phyloP scores from a whole-genome alignment of 805 yeast genomes.

The Wickerhamiella nectarea region DNA sequence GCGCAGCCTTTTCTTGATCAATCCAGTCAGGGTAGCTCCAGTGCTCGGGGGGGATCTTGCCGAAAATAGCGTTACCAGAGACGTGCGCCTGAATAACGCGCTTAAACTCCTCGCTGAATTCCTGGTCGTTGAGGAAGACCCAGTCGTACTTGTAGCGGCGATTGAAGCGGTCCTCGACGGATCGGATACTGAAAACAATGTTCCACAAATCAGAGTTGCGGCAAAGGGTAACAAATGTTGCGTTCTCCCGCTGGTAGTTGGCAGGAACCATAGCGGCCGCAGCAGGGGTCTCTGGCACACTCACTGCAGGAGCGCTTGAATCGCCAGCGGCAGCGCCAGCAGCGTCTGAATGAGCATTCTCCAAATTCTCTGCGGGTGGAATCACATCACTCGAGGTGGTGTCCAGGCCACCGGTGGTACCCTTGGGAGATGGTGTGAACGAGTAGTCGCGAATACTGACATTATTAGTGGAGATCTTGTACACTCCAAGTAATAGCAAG shows the following conservation, averaged over 20 bases:
- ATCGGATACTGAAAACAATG: conserved; percentile 48
- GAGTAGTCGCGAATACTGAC: conserved; percentile 20
- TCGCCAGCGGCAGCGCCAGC: conserved; percentile 1
- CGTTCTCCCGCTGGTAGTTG: conserved; percentile 24
- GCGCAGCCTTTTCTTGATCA: conserved; percentile 57
- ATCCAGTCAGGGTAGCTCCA: conserved; percentile 82
- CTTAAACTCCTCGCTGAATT: conserved; percentile 60
- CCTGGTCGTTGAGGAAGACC: conserved; percentile 80
- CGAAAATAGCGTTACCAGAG: conserved; percentile 59
- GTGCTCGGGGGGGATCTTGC: conserved; percentile 58
- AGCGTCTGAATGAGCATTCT: conserved; percentile 5
- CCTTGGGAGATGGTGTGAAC: conserved; percentile 7
- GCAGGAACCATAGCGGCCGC: conserved; percentile 6
- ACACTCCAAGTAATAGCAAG: conserved; percentile 23
- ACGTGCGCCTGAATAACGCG: conserved; percentile 37
- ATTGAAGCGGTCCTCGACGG: conserved; percentile 73
- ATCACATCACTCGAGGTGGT: background rate
- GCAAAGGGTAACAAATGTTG: conserved; percentile 45
- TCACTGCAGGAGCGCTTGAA: too few species aligned
- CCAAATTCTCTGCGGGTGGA: conserved; percentile 9
- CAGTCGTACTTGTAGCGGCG: conserved; percentile 67
- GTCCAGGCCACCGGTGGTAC: conserved; percentile 16
- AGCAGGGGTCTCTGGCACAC: conserved; percentile 4
- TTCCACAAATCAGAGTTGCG: conserved; percentile 50
- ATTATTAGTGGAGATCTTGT: conserved; percentile 22